These are phyloP conservation scores for Penicillium sp. DNA, from an alignment of 2,329 filamentous ascomycete species.

Conservation along the genomic window DNA sequence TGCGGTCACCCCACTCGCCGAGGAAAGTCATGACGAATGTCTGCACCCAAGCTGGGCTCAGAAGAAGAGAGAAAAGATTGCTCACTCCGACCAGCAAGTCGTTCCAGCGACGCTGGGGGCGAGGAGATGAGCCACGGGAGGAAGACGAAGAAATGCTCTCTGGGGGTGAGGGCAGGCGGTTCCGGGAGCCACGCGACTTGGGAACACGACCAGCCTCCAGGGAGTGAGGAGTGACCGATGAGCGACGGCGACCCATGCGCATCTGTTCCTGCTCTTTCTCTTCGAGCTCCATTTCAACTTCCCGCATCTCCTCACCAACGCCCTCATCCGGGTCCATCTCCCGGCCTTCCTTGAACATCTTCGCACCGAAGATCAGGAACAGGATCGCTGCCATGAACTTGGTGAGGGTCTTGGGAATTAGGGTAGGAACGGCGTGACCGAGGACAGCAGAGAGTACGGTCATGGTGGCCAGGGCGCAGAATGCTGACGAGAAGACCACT, in stretches of 20 bases:
- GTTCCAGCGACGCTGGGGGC: constrained; percentile 46
- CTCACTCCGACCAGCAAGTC: constrained; percentile 64
- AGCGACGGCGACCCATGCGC: constrained; percentile 64
- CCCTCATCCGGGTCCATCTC: constrained; percentile 87
- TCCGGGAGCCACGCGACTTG: constrained; percentile 67
- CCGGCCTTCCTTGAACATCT: constrained; percentile 80
- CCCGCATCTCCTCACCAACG: constrained; percentile 94
- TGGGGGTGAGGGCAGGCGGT: constrained; percentile 75
- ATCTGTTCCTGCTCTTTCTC: constrained; percentile 82
- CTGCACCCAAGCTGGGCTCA: constrained; percentile 97
- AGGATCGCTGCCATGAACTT: constrained; percentile 80
- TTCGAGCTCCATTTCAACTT: constrained; percentile 90
- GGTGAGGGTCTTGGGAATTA: constrained; percentile 88
- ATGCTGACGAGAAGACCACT: constrained; percentile 93
- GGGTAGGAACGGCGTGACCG: constrained; percentile 84
- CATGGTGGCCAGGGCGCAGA: constrained; percentile 88
- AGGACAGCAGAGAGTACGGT: constrained; percentile 89
- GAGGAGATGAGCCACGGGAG: constrained; percentile 58
- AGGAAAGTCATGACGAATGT: constrained; percentile 99
- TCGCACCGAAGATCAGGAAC: constrained; percentile 86
- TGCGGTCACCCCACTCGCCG: constrained; percentile 96
- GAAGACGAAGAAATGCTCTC: constrained; percentile 78
- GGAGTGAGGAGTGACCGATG: constrained; percentile 70
- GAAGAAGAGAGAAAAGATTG: constrained; percentile 82
- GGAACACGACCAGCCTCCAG: constrained; percentile 77